Conservation (phyloP, 2,329 filamentous ascomycete genomes). For the Amylocarpus encephaloides region DNA sequence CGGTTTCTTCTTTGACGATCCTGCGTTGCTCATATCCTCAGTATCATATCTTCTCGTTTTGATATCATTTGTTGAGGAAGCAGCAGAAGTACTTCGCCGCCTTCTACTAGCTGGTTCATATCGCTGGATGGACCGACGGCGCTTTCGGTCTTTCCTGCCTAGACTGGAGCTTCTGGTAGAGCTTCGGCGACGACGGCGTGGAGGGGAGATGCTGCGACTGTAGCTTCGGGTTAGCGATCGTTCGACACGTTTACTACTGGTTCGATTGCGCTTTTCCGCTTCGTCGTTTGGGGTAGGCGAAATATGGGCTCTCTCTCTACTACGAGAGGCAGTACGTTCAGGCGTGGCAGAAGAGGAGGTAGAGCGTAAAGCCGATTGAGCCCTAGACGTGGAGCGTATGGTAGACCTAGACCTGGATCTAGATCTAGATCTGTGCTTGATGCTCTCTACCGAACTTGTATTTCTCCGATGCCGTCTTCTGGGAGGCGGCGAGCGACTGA, state of each 20-base stretch:
- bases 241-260: slow-evolving; percentile 29
- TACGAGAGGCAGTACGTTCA: slow-evolving; percentile 15
- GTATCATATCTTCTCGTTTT: slow-evolving; percentile 52
- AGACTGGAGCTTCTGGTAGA: slow-evolving; percentile 24
- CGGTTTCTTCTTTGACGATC: slow-evolving; percentile 17
- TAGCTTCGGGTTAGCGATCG: slow-evolving; percentile 31
- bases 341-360: slow-evolving; percentile 18
- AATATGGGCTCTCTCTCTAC: slow-evolving; percentile 15
- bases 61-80: slow-evolving; percentile 40
- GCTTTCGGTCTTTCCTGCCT: slow-evolving; percentile 27
- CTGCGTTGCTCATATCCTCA: slow-evolving; percentile 41
- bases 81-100: slow-evolving; percentile 46
- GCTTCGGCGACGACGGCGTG: slow-evolving; percentile 25
- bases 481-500: slow-evolving; percentile 27
- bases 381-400: slow-evolving; percentile 29
- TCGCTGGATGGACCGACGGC: slow-evolving; percentile 31
- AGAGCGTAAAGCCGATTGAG: slow-evolving; percentile 19
- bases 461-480: slow-evolving; percentile 22
- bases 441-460: slow-evolving; percentile 6
- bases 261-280: slow-evolving; percentile 18
- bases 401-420: slow-evolving; percentile 29
- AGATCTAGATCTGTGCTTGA: slow-evolving; percentile 6
- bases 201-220: slow-evolving; percentile 31
- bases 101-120: slow-evolving; percentile 35
- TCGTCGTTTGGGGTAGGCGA: slow-evolving; percentile 23